Conservation (phyloP, 352 stramenopile genomes). For the Globisporangium parvum region DNA sequence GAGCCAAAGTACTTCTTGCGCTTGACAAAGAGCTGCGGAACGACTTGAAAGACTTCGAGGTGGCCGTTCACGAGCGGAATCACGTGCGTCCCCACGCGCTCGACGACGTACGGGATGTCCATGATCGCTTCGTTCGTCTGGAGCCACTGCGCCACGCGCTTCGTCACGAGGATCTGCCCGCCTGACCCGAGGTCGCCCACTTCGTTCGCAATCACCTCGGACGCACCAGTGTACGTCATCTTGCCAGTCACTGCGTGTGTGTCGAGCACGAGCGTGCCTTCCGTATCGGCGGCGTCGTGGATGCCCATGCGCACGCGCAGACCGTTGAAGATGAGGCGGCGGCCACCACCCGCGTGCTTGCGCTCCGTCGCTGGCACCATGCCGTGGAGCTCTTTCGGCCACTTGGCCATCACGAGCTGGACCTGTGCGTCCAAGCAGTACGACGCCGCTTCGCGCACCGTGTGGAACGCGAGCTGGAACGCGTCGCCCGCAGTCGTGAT, state of each 20-base stretch:
- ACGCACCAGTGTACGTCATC: constrained; percentile 56
- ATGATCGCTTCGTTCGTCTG: constrained; percentile 30
- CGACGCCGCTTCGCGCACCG: constrained; percentile 45
- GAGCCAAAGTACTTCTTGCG: constrained; percentile 16
- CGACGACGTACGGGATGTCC: constrained; percentile 32
- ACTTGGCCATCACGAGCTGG: constrained; percentile 46
- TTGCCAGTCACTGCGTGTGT: constrained; percentile 62
- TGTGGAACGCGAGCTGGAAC: constrained; percentile 74
- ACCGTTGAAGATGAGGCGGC: constrained; percentile 36
- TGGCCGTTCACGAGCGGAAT: constrained; percentile 35
- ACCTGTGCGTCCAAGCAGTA: constrained; percentile 70
- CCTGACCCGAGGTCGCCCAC: constrained; percentile 58
- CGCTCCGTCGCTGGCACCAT: constrained; percentile 51
- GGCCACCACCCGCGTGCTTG: constrained; percentile 7
- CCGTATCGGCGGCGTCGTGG: constrained; percentile 41
- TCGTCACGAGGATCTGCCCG: constrained; percentile 67
- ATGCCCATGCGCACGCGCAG: constrained; percentile 75
- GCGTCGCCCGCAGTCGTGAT: constrained; percentile 69
- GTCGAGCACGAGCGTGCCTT: constrained; percentile 43
- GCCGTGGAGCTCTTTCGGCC: constrained; percentile 46
- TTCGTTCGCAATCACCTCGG: constrained; percentile 55
- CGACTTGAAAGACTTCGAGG: constrained; percentile 39
- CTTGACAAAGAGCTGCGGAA: constrained; percentile 18
- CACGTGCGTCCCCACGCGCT: constrained; percentile 41
- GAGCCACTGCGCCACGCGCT: constrained; percentile 48